Evolutionary conservation across 495 filamentous ascomycete species (phyloP), one percentile per base, ranked within the genome.

Genomic region (Articulospora tetracladia): DNA sequence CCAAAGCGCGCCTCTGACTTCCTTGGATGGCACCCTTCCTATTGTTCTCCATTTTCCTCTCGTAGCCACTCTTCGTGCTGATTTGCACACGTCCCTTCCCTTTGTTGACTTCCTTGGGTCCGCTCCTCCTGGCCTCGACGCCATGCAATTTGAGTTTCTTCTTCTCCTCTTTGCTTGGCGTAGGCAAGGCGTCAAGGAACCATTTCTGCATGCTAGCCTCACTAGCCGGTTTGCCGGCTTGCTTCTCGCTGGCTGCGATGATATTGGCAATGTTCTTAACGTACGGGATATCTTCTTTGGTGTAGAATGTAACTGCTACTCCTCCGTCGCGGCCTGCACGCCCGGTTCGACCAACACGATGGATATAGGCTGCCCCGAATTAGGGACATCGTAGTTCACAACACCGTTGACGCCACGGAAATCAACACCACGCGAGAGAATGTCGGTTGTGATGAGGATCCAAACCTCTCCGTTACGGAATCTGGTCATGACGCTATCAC

Each of bases 331-430:
- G 81, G 2, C 94, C 93, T 1, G 92, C 93, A 55, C 94, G 79
- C 1, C 93, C 94, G 0, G 95, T 98, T 55, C 94, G 83, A 3
- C 94, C 94, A 1, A 93, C 90, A 23, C 94, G 90, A 74, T 98
- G 94, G 22, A 98, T 88, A 64, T 98, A 98, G 6, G 87, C 84
- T 3, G 92, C 91, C 87, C 86, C 0, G 90, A 93, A 36, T 84
- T 91, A 1, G 94, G 95, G 49, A 97, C 88, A 70, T 98, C 94
- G 74, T 97, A 98, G 73, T 98, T 98, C 25, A 98, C 86, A 0
- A 98, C 92, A 34, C 92, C 89, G 65, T 96, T 94, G 55, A 98
- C 85, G 25, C 95, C 88, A 15, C 86, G 83, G 73, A 98, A 97
- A 73, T 98, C 94, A 41, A 98, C 83, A 23, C 94, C 94, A 32